Evolutionary conservation across 805 yeast species (phyloP).

Genomic region (Yarrowia sp.): DNA sequence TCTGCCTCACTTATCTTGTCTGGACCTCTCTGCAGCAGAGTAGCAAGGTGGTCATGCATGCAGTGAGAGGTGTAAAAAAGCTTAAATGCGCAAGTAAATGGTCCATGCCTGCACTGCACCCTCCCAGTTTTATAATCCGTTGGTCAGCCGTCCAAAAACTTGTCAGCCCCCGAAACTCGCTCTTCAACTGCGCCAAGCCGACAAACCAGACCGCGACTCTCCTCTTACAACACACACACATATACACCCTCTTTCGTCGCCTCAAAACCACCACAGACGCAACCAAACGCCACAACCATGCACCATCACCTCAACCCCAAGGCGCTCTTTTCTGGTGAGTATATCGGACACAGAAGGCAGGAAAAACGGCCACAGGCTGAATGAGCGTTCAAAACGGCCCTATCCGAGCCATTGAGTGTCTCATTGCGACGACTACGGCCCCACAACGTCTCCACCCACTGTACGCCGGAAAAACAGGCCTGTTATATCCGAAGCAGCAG

Average conservation of each 20-base stretch:
- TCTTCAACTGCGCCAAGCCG: neutral
- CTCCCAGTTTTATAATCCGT: neutral
- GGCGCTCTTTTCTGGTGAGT: constrained; percentile 23
- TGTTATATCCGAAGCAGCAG: neutral
- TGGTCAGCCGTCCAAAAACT: neutral
- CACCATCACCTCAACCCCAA: constrained; percentile 25
- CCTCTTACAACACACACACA: neutral
- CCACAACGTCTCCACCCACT: neutral
- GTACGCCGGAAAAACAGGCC: neutral
- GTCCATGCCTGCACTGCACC: constrained; percentile 15
- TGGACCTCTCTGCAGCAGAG: neutral
- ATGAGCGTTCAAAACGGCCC: neutral
- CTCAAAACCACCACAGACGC: neutral
- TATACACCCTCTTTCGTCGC: neutral
- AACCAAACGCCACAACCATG: neutral
- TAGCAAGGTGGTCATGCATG: constrained; percentile 15
- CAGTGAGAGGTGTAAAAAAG: constrained; percentile 7
- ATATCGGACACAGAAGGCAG: neutral
- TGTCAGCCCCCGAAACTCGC: neutral
- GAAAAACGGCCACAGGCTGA: neutral
- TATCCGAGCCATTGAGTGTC: neutral
- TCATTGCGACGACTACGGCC: neutral
- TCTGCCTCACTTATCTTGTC: too few species aligned
- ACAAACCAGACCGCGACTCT: neutral
- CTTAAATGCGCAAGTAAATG: constrained; percentile 21